Conservation (phyloP, 345 rosid genomes). For the Populus deltoides region DNA sequence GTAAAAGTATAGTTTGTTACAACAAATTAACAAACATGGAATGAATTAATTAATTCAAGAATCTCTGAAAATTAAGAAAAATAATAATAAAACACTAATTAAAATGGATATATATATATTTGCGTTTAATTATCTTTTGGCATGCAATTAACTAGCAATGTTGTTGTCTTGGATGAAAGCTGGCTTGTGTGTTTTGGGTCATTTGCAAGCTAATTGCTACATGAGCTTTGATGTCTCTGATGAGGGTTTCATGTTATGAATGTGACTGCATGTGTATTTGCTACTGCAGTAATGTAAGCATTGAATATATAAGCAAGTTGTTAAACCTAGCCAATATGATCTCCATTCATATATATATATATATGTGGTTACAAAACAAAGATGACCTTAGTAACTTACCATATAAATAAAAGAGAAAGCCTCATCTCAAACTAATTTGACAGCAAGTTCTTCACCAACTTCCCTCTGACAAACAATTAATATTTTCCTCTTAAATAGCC, state of each 20-base stretch:
- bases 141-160: background rate
- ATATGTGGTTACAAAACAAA: background rate
- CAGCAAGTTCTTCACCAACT: constrained; percentile 16
- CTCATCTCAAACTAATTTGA: constrained; percentile 1
- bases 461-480: constrained; percentile 5
- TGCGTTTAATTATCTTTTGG: background rate
- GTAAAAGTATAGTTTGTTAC: background rate
- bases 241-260: background rate
- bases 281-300: no score
- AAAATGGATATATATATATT: no score
- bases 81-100: background rate
- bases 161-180: background rate
- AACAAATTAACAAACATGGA: background rate
- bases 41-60: no score
- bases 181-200: background rate
- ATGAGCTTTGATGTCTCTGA: background rate
- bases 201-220: background rate
- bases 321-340: background rate
- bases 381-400: background rate
- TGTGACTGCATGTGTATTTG: no score
- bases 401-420: background rate
- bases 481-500: background rate
- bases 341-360: background rate
- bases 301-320: no score
- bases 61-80: background rate